Conservation (phyloP, 176 grass and related monocot species). For the Juncus inflexus region DNA sequence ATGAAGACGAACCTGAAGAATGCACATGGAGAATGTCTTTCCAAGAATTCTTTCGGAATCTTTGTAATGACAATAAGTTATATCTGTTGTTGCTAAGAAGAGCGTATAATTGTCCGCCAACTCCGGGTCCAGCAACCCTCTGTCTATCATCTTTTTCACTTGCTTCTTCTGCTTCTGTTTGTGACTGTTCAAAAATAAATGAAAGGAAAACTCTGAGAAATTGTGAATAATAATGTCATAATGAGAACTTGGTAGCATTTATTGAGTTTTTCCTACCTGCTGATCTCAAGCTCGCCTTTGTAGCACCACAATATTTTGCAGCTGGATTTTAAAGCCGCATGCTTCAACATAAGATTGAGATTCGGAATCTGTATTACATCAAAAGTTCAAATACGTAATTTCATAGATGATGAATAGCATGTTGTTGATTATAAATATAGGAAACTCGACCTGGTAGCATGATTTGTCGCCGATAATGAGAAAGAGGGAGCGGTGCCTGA, state of each 20-base stretch:
- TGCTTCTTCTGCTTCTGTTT: constrained; percentile 90
- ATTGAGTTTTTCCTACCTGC: constrained; percentile 42
- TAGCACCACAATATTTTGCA: constrained; percentile 92
- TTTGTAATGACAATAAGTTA: constrained; percentile 82
- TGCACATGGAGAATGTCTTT: constrained; percentile 98
- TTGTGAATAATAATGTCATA: neutral
- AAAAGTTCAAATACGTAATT: constrained; percentile 14
- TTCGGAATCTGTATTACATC: constrained; percentile 35
- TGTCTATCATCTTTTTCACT: constrained; percentile 82
- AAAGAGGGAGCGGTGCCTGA: constrained; percentile 85
- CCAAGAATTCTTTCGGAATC: constrained; percentile 87
- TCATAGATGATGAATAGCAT: neutral
- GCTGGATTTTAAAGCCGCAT: constrained; percentile 68
- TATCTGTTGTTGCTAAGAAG: constrained; percentile 70
- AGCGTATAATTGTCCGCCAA: constrained; percentile 88
- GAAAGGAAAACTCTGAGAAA: too few species aligned
- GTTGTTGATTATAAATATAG: neutral
- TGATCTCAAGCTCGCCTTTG: constrained; percentile 81
- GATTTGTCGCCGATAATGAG: constrained; percentile 94
- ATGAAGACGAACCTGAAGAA: constrained; percentile 56
- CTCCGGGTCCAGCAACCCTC: constrained; percentile 85
- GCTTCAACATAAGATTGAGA: constrained; percentile 84
- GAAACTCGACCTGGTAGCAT: constrained; percentile 54
- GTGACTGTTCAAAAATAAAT: constrained; percentile 42
- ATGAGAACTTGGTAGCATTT: constrained; percentile 5